phyloP scores from a whole-genome alignment of 1,139 yeast species.

The Fermentozyma sake region DNA sequence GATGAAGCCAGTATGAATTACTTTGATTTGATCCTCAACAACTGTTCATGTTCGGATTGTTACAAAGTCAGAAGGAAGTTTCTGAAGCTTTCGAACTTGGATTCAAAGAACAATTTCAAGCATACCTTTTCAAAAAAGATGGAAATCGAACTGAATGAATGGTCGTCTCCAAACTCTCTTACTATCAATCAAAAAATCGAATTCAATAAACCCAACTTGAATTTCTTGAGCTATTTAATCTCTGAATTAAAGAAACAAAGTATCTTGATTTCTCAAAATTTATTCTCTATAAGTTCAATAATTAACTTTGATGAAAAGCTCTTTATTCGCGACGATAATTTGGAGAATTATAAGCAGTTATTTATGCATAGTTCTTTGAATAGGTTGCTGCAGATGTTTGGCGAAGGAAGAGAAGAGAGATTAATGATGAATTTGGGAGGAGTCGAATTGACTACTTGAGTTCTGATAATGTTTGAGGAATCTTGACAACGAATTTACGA shows the following conservation, averaged over 20 bases:
- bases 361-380: conserved; percentile 7
- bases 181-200: conserved; percentile 5
- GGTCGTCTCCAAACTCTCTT: conserved; percentile 2
- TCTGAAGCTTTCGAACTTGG: conserved; percentile 12
- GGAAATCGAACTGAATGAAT: too few species aligned
- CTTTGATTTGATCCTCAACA: conserved; percentile 17
- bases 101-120: conserved; percentile 14
- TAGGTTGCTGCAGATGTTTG: too few species aligned
- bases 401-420: too few species aligned
- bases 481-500: too few species aligned
- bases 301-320: conserved; percentile 17
- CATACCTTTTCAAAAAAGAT: conserved; percentile 13
- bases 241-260: conserved; percentile 19
- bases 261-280: conserved; percentile 15
- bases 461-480: too few species aligned
- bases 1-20: conserved; percentile 5
- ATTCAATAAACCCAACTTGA: conserved; percentile 11
- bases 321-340: conserved; percentile 7
- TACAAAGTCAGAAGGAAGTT: conserved; percentile 12
- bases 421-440: conserved; percentile 10
- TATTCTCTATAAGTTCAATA: conserved; percentile 19
- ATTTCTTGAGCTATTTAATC: conserved; percentile 17
- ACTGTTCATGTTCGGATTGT: conserved; percentile 19
- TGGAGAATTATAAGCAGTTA: conserved; percentile 5
- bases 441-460: too few species aligned